Evolutionary conservation across 192 early-diverging fungal genomes (phyloP).

Genomic region (Funneliformis mosseae): DNA sequence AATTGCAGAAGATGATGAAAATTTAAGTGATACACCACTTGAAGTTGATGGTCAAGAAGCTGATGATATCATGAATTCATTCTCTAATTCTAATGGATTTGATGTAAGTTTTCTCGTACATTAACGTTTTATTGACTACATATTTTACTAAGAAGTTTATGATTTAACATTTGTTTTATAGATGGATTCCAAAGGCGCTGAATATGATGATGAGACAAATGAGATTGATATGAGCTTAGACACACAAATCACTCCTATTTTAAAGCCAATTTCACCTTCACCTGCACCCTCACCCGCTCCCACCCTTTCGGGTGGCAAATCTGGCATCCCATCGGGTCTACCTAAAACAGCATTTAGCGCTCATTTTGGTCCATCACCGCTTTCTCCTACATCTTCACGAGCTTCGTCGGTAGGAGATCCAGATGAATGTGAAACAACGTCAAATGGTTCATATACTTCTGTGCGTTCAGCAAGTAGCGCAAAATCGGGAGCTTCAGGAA

Average conservation of each 20-base stretch:
- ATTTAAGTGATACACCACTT: slow-evolving; percentile 27
- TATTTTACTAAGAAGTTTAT: not conserved
- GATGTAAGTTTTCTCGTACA: slow-evolving; percentile 7
- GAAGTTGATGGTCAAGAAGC: slow-evolving; percentile 28
- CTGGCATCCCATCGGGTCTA: slow-evolving; percentile 16
- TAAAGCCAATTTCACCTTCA: slow-evolving; percentile 26
- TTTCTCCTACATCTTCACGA: slow-evolving; percentile 30
- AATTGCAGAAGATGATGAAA: slow-evolving; percentile 26
- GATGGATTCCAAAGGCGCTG: slow-evolving; percentile 4
- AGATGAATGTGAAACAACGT: slow-evolving; percentile 33
- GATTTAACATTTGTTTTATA: not conserved
- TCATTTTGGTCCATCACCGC: slow-evolving; percentile 24
- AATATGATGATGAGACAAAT: slow-evolving; percentile 15
- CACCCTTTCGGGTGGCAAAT: slow-evolving; percentile 1
- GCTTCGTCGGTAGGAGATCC: slow-evolving; percentile 29
- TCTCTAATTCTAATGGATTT: not conserved
- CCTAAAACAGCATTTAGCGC: slow-evolving; percentile 14
- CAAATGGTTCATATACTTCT: slow-evolving; percentile 34
- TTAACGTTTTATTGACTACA: not conserved
- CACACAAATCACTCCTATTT: slow-evolving; percentile 22
- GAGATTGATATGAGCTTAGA: slow-evolving; percentile 24
- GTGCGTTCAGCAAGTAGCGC: slow-evolving; percentile 19
- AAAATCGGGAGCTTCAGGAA: slow-evolving; percentile 9
- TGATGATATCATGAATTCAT: slow-evolving; percentile 25
- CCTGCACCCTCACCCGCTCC: slow-evolving; percentile 18